A percentile compares a stretch with the other conserved stretches of the same genome.
Conservation (phyloP, 2,329 filamentous ascomycete species). For the Pyrenochaeta sp. region DNA sequence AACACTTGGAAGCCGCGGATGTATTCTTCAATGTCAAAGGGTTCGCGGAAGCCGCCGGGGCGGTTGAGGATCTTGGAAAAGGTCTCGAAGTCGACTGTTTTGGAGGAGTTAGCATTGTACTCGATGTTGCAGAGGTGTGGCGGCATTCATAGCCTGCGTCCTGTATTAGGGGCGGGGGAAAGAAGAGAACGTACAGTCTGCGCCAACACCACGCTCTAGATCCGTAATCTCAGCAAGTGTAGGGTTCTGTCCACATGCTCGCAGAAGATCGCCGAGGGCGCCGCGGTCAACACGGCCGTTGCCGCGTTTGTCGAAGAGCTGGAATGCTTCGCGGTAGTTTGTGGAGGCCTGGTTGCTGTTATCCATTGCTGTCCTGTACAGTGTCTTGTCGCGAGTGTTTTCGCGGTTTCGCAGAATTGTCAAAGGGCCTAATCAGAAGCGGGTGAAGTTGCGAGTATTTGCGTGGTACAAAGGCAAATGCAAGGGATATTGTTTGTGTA, state of each 20-base stretch:
- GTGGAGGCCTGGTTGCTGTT: conserved; percentile 70
- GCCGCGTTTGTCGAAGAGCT: conserved; percentile 99
- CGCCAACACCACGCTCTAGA: conserved; percentile 86
- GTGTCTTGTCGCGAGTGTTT: conserved; percentile 7
- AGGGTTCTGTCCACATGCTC: conserved; percentile 97
- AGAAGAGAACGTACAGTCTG: conserved; percentile 78
- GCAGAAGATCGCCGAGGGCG: conserved; percentile 89
- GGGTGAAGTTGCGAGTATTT: not conserved
- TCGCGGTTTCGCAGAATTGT: conserved; percentile 4
- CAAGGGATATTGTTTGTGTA: conserved; percentile 24
- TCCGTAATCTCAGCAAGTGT: conserved; percentile 92
- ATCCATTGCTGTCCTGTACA: conserved; percentile 40
- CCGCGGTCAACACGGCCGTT: conserved; percentile 89
- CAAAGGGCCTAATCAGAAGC: not conserved
- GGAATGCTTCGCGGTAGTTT: conserved; percentile 99
- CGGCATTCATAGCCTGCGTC: too few relatives aligned
- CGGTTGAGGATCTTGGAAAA: conserved; percentile 98
- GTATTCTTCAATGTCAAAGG: conserved; percentile 97
- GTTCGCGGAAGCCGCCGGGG: conserved; percentile 96
- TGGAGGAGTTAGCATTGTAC: conserved; percentile 3
- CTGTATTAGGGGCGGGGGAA: not conserved
- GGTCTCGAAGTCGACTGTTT: conserved; percentile 92
- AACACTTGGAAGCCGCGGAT: conserved; percentile 99
- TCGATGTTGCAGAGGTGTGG: not conserved
- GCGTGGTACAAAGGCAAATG: not conserved